Conservation (phyloP, 2,329 filamentous ascomycete species). For the Arthrobotrys musiformis region DNA sequence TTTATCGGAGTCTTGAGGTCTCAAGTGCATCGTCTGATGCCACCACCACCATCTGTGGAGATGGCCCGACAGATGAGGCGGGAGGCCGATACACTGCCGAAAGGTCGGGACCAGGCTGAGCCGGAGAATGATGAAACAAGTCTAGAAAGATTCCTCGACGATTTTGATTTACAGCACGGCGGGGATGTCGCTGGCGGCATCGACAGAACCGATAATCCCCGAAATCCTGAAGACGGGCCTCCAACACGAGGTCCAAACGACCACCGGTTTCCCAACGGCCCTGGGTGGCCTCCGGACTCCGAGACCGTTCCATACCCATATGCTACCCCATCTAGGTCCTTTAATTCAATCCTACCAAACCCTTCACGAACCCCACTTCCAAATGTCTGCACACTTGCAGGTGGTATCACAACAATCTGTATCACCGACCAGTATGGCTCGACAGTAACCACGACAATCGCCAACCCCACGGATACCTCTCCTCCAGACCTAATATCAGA, state of each 20-base stretch:
- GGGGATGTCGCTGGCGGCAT: slow-evolving; percentile 34
- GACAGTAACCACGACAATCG: slow-evolving; percentile 28
- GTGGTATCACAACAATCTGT: slow-evolving; percentile 28
- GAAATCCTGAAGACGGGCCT: slow-evolving; percentile 6
- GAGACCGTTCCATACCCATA: neutral
- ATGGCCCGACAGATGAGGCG: slow-evolving; percentile 23
- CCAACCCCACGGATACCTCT: neutral
- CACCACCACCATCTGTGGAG: slow-evolving; percentile 40
- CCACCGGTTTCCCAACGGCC: slow-evolving; percentile 15
- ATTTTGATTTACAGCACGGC: slow-evolving; percentile 29
- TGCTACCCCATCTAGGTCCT: slow-evolving; percentile 2
- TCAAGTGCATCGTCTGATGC: slow-evolving; percentile 22
- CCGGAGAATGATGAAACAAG: slow-evolving; percentile 38
- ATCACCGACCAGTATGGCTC: slow-evolving; percentile 36
- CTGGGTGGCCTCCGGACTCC: slow-evolving; percentile 31
- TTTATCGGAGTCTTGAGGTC: neutral
- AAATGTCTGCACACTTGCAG: slow-evolving; percentile 21
- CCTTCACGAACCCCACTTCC: neutral
- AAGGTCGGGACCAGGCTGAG: slow-evolving; percentile 33
- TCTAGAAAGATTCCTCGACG: slow-evolving; percentile 42
- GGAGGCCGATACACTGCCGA: slow-evolving; percentile 17
- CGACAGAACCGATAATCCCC: slow-evolving; percentile 31
- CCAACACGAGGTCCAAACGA: slow-evolving; percentile 6
- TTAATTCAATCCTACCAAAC: neutral
- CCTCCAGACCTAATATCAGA: slow-evolving; percentile 12